Evolutionary conservation across 2,329 filamentous ascomycete genomes (phyloP), one percentile per base, ranked within the genome.

Genomic region (Aspergillus novoparasiticus): DNA sequence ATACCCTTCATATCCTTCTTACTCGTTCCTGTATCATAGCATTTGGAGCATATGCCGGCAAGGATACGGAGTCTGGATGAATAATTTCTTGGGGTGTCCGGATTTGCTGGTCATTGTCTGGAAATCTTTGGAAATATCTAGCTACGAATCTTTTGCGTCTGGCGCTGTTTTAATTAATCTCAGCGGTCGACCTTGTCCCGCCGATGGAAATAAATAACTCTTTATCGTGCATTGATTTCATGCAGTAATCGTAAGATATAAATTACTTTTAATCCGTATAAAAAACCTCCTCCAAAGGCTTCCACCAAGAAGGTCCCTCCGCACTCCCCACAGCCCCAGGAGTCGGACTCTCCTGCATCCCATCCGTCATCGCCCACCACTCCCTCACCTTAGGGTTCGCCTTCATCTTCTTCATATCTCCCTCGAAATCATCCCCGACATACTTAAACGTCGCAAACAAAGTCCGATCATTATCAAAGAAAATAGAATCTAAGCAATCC

Each of bases 361-460:
- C 82, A 75, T 94, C 91, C 57, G 91, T 94, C 87, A 94, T 89
- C 62, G 81, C 81, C 91, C 91, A 94, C 92, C 91, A 94, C 75
- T 90, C 88, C 60, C 87, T 84, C 39, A 94, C 89, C 72, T 89
- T 89, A 1, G 86, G 84, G 69, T 93, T 92, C 62, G 86, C 87
- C 1, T 84, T 83, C 90, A 94, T 93, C 65, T 82, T 84, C 76
- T 86, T 84, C 92, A 94, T 94, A 72, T 94, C 91, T 11, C 83
- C 88, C 2, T 86, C 87, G 64, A 86, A 93, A 66, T 92, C 85
- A 64, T 85, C 85, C 0, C 92, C 91, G n/a, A 90, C 82, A 71
- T 94, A 94, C 75, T 92, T 93, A 82, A 93, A 92, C 28, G 82
- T 87, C 0, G 90, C 89, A 73, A 94, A 94, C 1, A 94, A 82